Base-by-base conservation (phyloP, 257 asterid genomes). In the Datura wrightii region DNA sequence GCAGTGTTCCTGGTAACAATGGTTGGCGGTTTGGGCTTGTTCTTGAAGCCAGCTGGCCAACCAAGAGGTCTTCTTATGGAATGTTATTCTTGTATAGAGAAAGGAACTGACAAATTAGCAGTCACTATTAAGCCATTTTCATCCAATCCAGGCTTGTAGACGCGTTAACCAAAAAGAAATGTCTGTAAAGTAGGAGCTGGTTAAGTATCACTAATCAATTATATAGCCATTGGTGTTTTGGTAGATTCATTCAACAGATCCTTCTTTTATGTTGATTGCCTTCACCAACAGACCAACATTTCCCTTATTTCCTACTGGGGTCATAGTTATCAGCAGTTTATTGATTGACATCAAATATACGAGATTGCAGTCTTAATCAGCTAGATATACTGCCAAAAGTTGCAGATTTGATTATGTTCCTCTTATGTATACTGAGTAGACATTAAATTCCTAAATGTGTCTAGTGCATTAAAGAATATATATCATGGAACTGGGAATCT, bases 21-120 rank as follows among this genome's bases (percentile, higher is more conserved):
- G 83, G 93, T 92, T 3, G 97, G 98, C 24, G 98, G 96, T 79
- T 95, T 95, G 6, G 98, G 98, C 86, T 93, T 94, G 94, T 94
- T 95, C 87, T 95, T 94, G 67, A 97, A 95, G 34, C 97, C 98
- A 0, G 97, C 89, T 3, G 98, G 97, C 55, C 97, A 55, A 63
- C 98, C 98, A 8, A 97, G 96, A 9, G 95, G 93, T 69, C 96
- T 80, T 46, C 95, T 91, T 14, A 59, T 58, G 31, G 88, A 41
- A 53, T 88, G 91, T 10, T 85, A 84, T 16, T 79, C 90, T 2
- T 79, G 71, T 82, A 48, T 53, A 53, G 85, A 76, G 67, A 80
- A 76, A 19, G 82, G 82, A 16, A 79, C 86, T 3, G 85, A 85
- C 56, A 72, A 39, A 39, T 74, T 74, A 8, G 56, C 58, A 74